These are phyloP conservation scores for Grosmannia huntii DNA, from an alignment of 2,329 filamentous ascomycete genomes.

Conservation along the genomic window DNA sequence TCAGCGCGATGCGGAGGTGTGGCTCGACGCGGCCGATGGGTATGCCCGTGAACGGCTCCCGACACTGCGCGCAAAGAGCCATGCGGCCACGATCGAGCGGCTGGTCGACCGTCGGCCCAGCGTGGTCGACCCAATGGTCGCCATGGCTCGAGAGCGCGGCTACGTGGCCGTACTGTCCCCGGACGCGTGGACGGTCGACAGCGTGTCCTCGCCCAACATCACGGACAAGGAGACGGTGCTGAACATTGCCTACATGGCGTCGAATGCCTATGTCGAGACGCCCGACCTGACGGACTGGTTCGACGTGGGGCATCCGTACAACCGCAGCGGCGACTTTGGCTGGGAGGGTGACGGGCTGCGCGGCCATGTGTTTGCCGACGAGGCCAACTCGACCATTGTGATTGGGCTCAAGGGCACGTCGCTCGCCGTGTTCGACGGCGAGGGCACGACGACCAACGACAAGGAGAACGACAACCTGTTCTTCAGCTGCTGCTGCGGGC, in stretches of 20 bases:
- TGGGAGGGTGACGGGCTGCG: constrained; percentile 83
- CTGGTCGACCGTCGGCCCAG: constrained; percentile 65
- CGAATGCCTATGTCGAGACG: constrained; percentile 73
- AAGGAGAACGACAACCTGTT: constrained; percentile 97
- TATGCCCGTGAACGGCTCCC: constrained; percentile 36
- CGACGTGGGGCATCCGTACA: constrained; percentile 66
- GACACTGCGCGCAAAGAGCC: constrained; percentile 49
- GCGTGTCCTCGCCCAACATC: constrained; percentile 65
- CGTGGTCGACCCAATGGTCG: constrained; percentile 67
- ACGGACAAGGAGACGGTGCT: constrained; percentile 77
- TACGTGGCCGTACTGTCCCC: constrained; percentile 54
- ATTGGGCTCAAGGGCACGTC: constrained; percentile 90
- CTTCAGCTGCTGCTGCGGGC: constrained; percentile 94
- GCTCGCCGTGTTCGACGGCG: constrained; percentile 86
- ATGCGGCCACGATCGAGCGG: constrained; percentile 59
- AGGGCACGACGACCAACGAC: constrained; percentile 91
- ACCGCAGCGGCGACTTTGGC: constrained; percentile 79
- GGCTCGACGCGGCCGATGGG: constrained; percentile 47
- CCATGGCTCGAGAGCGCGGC: constrained; percentile 56
- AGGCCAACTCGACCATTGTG: constrained; percentile 73
- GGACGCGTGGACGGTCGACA: constrained; percentile 72
- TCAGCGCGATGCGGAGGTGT: constrained; percentile 45
- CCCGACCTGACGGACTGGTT: constrained; percentile 68
- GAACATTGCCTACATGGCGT: constrained; percentile 75
- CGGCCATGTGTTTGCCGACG: constrained; percentile 84